Evolutionary conservation across 2,329 filamentous ascomycete species (phyloP), one percentile per base, ranked within the genome.

Genomic region (Colletotrichum phormii): DNA sequence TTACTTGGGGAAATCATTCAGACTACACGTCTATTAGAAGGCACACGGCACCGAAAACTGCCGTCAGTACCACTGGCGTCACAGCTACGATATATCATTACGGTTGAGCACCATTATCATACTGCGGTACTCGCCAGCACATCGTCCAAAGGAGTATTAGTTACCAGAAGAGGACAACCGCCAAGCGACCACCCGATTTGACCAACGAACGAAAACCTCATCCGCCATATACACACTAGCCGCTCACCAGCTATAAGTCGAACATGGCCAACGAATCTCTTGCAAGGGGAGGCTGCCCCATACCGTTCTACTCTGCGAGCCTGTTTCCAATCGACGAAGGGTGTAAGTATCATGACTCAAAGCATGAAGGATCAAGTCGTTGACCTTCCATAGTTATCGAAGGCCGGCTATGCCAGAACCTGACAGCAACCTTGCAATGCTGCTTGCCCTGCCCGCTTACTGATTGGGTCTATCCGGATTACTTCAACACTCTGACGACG

Each of bases 391-490:
- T 74, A 93, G 91, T 89, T 78, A 80, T 91, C 53, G 84, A 85
- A 26, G 91, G 91, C 60, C 83, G 88, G 33, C 75, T 90, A 51
- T 90, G 88, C 78, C 83, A 85, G 88, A 81, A 78, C 9, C 76
- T 89, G 29, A 79, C 84, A 6, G 81, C 83, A 12, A 86, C 86
- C 46, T 77, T 91, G 5, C 86, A 86, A 46, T 99, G 97, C 82
- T 99, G 97, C 81, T 83, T 99, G 70, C 97, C 97, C 74, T 99
- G 97, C 81, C 97, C 97, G 37, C 87, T 94, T 78, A 93, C 93
- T 12, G 90, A 96, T 70, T 98, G 93, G 92, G 84, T 89, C 29
- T 91, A 92, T 75, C 86, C 89, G 13, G 87, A 90, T 75, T 88
- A 84, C 77, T 93, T 93, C 80, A 75, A 83, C 22, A 85, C 85